phyloP scores from a whole-genome alignment of 441 rosid genomes.

The Pelargonium citronellum region DNA sequence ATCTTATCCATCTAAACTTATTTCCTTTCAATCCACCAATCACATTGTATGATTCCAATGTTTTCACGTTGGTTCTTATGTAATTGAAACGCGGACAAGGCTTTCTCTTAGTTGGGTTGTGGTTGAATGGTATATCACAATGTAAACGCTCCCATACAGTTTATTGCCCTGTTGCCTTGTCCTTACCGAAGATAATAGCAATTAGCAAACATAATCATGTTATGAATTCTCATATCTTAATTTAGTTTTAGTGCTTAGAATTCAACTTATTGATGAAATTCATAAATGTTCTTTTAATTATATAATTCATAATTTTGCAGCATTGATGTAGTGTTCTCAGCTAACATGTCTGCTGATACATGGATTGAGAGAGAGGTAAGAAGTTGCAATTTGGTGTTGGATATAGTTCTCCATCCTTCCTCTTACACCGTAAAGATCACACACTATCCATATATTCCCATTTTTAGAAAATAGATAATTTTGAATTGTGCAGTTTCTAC shows the following conservation, averaged over 20 bases:
- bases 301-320: conserved; percentile 36
- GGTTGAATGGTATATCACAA: no score
- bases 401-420: neutral
- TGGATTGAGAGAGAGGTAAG: conserved; percentile 93
- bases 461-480: neutral
- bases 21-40: neutral
- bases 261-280: neutral
- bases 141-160: no score
- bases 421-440: neutral
- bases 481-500: neutral
- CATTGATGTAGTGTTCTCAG: conserved; percentile 66
- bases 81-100: neutral
- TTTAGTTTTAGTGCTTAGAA: neutral
- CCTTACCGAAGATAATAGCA: no score
- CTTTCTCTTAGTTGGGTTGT: no score
- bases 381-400: conserved; percentile 5
- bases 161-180: no score
- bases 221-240: neutral
- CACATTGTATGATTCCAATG: neutral
- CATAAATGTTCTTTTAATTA: neutral
- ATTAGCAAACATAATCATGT: neutral
- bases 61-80: neutral
- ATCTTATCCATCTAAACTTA: neutral
- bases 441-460: neutral
- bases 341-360: conserved; percentile 76